These are phyloP conservation scores for Phellinidium pouzarii DNA, from an alignment of 1,284 basidiomycete species.

Conservation along the genomic window DNA sequence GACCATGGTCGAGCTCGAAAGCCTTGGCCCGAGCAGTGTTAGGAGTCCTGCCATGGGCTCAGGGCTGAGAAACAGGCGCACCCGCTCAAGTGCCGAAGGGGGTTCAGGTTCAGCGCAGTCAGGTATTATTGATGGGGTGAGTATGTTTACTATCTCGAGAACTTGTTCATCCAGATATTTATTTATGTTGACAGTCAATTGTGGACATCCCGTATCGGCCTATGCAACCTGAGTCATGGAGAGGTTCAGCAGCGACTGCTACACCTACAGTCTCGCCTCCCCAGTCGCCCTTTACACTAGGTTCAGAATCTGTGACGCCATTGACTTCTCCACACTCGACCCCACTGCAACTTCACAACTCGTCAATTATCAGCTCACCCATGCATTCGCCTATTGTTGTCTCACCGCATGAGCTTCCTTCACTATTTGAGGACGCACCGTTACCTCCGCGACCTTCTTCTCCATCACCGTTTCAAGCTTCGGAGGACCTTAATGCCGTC, in stretches of 20 bases:
- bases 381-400: neutral
- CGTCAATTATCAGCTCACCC: neutral
- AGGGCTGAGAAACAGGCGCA: neutral
- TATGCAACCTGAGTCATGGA: neutral
- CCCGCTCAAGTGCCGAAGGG: neutral
- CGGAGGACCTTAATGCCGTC: too few relatives aligned
- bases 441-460: too few relatives aligned
- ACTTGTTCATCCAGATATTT: neutral
- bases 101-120: neutral
- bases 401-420: neutral
- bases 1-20: neutral
- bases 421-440: too few relatives aligned
- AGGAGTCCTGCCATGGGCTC: neutral
- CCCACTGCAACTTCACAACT: neutral
- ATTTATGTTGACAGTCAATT: neutral
- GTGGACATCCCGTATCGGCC: neutral
- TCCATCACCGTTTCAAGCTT: too few relatives aligned
- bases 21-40: neutral
- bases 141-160: neutral
- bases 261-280: constrained; percentile 7
- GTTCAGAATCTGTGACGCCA: constrained; percentile 3
- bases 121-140: neutral
- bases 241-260: neutral
- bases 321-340: constrained; percentile 2
- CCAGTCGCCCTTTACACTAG: constrained; percentile 4